Percentiles rank a stretch among this genome's conserved stretches.
These are phyloP conservation scores for Pichia sporocuriosa DNA, from an alignment of 805 yeast genomes.

Conservation along the genomic window DNA sequence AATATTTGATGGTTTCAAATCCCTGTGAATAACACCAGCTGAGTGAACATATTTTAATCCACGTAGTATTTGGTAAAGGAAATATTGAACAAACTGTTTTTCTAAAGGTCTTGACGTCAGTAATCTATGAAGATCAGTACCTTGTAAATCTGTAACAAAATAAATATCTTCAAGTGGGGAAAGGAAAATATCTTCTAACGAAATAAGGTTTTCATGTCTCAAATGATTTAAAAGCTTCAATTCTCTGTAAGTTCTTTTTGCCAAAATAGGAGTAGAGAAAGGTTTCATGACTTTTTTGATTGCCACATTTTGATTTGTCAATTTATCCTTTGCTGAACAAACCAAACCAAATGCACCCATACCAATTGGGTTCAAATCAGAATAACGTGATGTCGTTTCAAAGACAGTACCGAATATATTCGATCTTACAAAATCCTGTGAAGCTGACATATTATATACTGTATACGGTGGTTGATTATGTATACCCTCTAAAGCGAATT, in stretches of 20 bases:
- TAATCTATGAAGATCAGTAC: conserved; percentile 90
- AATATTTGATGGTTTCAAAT: conserved; percentile 71
- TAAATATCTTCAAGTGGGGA: conserved; percentile 93
- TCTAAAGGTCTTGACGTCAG: conserved; percentile 91
- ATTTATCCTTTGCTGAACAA: conserved; percentile 89
- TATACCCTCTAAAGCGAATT: too few relatives aligned
- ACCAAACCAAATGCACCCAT: conserved; percentile 99
- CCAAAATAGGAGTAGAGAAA: conserved; percentile 86
- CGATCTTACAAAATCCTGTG: conserved; percentile 52
- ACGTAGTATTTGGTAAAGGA: conserved; percentile 88
- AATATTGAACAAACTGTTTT: conserved; percentile 94
- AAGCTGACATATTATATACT: conserved; percentile 16
- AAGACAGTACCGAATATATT: conserved; percentile 94
- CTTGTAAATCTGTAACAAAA: conserved; percentile 94
- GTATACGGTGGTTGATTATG: not conserved
- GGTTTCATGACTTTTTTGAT: conserved; percentile 98
- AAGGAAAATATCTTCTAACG: conserved; percentile 87
- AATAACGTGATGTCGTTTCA: conserved; percentile 84
- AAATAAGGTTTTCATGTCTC: conserved; percentile 89
- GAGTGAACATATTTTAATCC: conserved; percentile 93
- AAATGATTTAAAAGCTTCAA: conserved; percentile 87
- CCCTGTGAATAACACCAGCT: conserved; percentile 92
- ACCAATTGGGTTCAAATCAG: conserved; percentile 94
- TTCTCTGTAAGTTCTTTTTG: conserved; percentile 95
- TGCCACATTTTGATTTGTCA: conserved; percentile 90